phyloP scores from a whole-genome alignment of 2,329 filamentous ascomycete species.

The Claviceps sp. region DNA sequence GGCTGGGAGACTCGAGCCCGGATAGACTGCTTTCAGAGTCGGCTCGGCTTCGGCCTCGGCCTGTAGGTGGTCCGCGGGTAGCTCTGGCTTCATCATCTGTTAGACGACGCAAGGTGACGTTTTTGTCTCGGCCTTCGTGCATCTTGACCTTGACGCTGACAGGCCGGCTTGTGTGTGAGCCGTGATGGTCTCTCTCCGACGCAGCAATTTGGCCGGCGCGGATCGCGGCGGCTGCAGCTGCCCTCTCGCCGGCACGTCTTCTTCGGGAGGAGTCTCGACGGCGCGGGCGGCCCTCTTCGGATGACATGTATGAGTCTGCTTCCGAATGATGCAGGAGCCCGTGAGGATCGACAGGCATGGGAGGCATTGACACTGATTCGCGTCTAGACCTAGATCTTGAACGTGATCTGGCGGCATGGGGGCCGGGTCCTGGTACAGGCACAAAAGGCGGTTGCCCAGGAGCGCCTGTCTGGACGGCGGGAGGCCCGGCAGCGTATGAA shows the following conservation, averaged over 20 bases:
- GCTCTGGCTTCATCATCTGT: conserved; percentile 45
- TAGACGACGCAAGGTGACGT: conserved; percentile 46
- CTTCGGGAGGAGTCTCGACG: conserved; percentile 33
- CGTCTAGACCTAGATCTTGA: conserved; percentile 26
- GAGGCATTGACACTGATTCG: conserved; percentile 35
- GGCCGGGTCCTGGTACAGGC: conserved; percentile 11
- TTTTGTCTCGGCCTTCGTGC: conserved; percentile 45
- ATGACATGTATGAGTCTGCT: conserved; percentile 17
- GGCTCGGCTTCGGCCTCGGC: conserved; percentile 19
- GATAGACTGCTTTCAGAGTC: conserved; percentile 44
- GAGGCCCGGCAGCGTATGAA: conserved; percentile 12
- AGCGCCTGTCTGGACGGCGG: conserved; percentile 10
- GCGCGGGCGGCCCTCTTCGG: conserved; percentile 22
- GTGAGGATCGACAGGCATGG: conserved; percentile 39
- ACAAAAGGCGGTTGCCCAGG: conserved; percentile 8
- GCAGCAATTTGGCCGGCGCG: conserved; percentile 34
- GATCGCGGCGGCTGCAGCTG: conserved; percentile 33
- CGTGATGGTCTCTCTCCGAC: conserved; percentile 23
- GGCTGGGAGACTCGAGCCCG: conserved; percentile 37
- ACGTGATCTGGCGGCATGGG: conserved; percentile 19
- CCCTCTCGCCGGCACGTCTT: conserved; percentile 29
- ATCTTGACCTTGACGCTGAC: conserved; percentile 47
- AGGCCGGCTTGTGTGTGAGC: conserved; percentile 29
- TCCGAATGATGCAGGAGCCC: conserved; percentile 23
- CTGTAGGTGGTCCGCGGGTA: conserved; percentile 21